Percentiles rank a stretch among this genome's conserved stretches.
Conservation (phyloP, 306 rosid species). For the Prunus kanzakura region DNA sequence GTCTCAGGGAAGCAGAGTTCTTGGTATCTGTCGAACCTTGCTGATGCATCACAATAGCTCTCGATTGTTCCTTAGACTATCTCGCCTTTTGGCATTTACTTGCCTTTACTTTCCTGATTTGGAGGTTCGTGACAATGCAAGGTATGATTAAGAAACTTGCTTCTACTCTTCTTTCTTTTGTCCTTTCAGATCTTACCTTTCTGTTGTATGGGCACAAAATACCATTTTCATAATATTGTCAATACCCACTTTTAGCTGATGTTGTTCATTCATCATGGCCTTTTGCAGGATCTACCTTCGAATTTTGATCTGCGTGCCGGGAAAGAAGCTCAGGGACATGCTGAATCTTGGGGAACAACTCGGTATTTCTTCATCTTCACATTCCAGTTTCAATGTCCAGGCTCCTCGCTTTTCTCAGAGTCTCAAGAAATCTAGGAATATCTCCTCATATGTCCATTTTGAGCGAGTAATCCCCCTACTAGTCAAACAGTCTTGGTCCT, state of each 20-base stretch:
- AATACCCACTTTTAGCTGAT: not conserved
- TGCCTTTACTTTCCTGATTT: slow-evolving; percentile 89
- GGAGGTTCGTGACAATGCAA: slow-evolving; percentile 95
- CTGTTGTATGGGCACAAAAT: not conserved
- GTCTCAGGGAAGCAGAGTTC: slow-evolving; percentile 94
- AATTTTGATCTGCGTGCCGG: slow-evolving; percentile 80
- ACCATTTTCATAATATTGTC: not conserved
- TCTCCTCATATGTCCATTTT: slow-evolving; percentile 73
- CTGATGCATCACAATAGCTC: slow-evolving; percentile 87
- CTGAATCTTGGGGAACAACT: slow-evolving; percentile 66
- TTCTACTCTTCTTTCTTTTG: not conserved
- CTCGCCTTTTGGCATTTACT: slow-evolving; percentile 75
- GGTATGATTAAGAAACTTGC: slow-evolving; percentile 40
- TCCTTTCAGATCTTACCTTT: slow-evolving; percentile 1
- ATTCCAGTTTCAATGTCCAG: slow-evolving; percentile 62
- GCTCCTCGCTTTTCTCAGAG: slow-evolving; percentile 64
- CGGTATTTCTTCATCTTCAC: slow-evolving; percentile 69
- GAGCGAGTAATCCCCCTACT: slow-evolving; percentile 66
- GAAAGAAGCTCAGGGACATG: slow-evolving; percentile 84
- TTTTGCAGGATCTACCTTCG: slow-evolving; percentile 88
- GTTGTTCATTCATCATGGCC: slow-evolving; percentile 4
- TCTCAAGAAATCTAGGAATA: slow-evolving; percentile 55
- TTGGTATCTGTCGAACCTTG: slow-evolving; percentile 85
- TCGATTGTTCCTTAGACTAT: slow-evolving; percentile 75
- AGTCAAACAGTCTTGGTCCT: slow-evolving; percentile 88